Base-by-base conservation (phyloP, 495 filamentous ascomycete species). In the Hypoxylon cercidicola region DNA sequence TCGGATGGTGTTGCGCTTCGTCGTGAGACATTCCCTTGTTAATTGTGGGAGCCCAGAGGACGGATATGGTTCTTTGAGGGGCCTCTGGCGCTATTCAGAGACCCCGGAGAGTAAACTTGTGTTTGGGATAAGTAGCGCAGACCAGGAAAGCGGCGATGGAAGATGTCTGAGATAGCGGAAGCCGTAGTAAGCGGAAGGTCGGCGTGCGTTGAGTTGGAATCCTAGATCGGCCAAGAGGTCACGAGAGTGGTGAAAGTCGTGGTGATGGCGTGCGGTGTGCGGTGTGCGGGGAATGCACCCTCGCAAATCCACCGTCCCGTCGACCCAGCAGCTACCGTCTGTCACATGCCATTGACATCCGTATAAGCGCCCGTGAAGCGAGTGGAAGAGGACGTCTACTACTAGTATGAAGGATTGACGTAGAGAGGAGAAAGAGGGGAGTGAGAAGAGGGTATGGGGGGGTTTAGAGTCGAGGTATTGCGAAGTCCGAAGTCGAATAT, bases 241-340 rank as follows among this genome's bases (percentile, higher is more conserved):
- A 37, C 11, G 40, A 50, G 41, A 50, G 58, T 62, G 67, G 53
- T 63, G 51, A 69, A 71, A 66, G 25, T 28, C 3, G 7, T 28
- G 25, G 25, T 28, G 25, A 28, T 28, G 25, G 25, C 25, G 25
- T 28, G 25, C 25, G 25, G 59, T 55, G 64, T 75, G 76, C 74
- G 75, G 74, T 81, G 77, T 83, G 81, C 81, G 82, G 81, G 81
- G 81, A 82, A 80, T 65, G 69, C 69, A 77, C 81, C 78, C 79
- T 76, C 79, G 78, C 79, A 78, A 74, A 75, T 77, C 75, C 75
- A 79, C 80, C 77, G 73, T 75, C 64, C 80, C 75, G 73, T 75
- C 66, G 76, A 77, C 71, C 68, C 75, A 73, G 71, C 62, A 67
- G 50, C 76, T 82, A 82, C 63, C 72, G 75, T 71, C 74, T 75